Evolutionary conservation across 169 alveolate genomes (phyloP), one percentile per base, ranked within the genome.

Genomic region (Amoebophrya sp.): DNA sequence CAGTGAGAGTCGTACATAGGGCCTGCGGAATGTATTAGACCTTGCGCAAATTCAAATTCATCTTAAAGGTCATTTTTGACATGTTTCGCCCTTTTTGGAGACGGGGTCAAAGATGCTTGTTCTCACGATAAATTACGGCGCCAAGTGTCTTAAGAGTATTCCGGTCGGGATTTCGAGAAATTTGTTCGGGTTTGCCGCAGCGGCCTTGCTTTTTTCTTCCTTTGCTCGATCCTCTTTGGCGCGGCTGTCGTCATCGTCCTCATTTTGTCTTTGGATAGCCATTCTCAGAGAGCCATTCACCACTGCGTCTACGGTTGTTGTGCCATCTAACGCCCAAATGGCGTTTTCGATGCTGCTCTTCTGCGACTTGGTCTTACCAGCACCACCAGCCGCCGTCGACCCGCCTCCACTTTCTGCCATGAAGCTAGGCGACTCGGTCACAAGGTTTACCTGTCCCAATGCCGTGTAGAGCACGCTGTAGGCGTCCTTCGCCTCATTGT

Each of bases 141-240:
- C n/a, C n/a, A n/a, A n/a, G n/a, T n/a, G n/a, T n/a, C n/a, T n/a
- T n/a, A n/a, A 65, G 38, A 65, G n/a, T 26, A 65, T 65, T 10
- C 83, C 83, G 83, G 83, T 65, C 36, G 83, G 83, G 26, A 65
- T 65, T 26, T 65, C 83, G 38, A 65, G 83, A 26, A 65, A 65
- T 36, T 65, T 65, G 83, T 65, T 65, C 39, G 83, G 83, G 83
- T 65, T 65, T 36, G 83, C 83, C n/a, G 83, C 83, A 26, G 18
- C 83, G 18, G 38, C 39, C 36, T 12, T 29, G 83, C 83, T 10
- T 29, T 26, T 29, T 26, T 65, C 39, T 65, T 26, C 39, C 36
- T 12, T 0, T 29, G 83, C 39, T 65, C 83, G 36, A 26, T 26
- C 2, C n/a, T 1, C 83, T 65, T 29, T 26, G 18, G 83, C 83